Percentiles rank a stretch among this genome's conserved stretches.
These are phyloP conservation scores for Periconia sp. DNA, from an alignment of 2,329 filamentous ascomycete species.

Conservation along the genomic window DNA sequence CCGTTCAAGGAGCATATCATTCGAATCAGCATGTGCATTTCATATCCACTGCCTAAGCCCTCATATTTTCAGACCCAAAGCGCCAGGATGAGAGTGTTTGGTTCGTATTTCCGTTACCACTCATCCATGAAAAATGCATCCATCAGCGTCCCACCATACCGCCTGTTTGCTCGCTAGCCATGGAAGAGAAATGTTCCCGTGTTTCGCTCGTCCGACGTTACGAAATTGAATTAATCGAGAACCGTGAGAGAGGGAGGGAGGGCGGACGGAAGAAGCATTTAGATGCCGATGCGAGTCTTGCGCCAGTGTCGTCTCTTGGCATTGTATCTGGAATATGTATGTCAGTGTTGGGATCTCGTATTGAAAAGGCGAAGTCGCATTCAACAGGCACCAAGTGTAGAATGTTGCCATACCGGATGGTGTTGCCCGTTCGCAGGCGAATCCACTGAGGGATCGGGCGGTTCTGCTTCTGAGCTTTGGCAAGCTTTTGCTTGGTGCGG, in stretches of 20 bases:
- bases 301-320: constrained; percentile 99
- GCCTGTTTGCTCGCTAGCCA: constrained; percentile 33
- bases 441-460: constrained; percentile 99
- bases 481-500: constrained; percentile 99
- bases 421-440: constrained; percentile 96
- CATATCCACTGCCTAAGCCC: constrained; percentile 43
- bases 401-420: constrained; percentile 82
- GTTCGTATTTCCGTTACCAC: constrained; percentile 32
- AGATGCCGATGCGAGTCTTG: constrained; percentile 99
- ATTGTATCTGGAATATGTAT: constrained; percentile 80
- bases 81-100: constrained; percentile 43
- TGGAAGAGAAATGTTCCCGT: constrained; percentile 39
- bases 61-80: constrained; percentile 45
- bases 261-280: constrained; percentile 65
- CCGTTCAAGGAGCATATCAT: constrained; percentile 8
- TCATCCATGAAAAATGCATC: constrained; percentile 28
- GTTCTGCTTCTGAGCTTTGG: constrained; percentile 99
- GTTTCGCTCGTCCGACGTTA: constrained; percentile 34
- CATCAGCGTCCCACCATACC: constrained; percentile 24
- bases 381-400: no score
- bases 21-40: constrained; percentile 42
- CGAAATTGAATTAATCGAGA: constrained; percentile 32
- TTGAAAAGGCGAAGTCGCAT: no score
- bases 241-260: constrained; percentile 41
- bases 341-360: background rate